Conservation (phyloP, 257 asterid species). For the Mitragyna speciosa region DNA sequence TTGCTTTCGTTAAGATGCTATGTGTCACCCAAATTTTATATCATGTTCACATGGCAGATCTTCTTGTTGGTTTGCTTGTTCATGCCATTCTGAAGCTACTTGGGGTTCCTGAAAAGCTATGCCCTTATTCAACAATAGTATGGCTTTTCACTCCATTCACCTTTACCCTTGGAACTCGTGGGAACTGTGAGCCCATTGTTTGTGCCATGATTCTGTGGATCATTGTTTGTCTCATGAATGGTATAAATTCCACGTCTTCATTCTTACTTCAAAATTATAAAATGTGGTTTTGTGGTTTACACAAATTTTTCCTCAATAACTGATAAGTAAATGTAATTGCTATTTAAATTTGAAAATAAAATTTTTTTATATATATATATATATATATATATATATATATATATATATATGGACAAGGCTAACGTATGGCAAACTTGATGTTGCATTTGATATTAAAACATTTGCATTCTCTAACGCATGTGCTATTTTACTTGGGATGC, state of each 20-base stretch:
- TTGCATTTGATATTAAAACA: background rate
- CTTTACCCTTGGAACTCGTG: conserved; percentile 96
- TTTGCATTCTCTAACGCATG: background rate
- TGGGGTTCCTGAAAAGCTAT: conserved; percentile 70
- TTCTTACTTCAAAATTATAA: background rate
- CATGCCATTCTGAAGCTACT: conserved; percentile 67
- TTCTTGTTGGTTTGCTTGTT: conserved; percentile 80
- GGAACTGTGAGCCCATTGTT: conserved; percentile 88
- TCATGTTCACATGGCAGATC: conserved; percentile 52
- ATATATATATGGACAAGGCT: background rate
- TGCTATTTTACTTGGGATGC: conserved; percentile 28
- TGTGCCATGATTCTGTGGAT: conserved; percentile 90
- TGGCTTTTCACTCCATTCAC: conserved; percentile 98
- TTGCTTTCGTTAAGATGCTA: conserved; percentile 5
- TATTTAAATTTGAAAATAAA: too few species aligned
- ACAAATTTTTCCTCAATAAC: background rate
- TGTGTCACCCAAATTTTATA: conserved; percentile 6
- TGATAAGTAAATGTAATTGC: background rate
- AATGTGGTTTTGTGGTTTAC: background rate
- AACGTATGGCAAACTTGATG: background rate
- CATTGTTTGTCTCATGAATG: conserved; percentile 72
- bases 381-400: too few species aligned
- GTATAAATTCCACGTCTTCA: conserved; percentile 38
- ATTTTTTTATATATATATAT: too few species aligned
- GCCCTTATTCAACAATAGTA: conserved; percentile 59